A percentile compares a stretch with the other conserved stretches of the same genome.
These are phyloP conservation scores for Eucalyptus polyanthemos DNA, from an alignment of 345 rosid species.

Conservation along the genomic window DNA sequence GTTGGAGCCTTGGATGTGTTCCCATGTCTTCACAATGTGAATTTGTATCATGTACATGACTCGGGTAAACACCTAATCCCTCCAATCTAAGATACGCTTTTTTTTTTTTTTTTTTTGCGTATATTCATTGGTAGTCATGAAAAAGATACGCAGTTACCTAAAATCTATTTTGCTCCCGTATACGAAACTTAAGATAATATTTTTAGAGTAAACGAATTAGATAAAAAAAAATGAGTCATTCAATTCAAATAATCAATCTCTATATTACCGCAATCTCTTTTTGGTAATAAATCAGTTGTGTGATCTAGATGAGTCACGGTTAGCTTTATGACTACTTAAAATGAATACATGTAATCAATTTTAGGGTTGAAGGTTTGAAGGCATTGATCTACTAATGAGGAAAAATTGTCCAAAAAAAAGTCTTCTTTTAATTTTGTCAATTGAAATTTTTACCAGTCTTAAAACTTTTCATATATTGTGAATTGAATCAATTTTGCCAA, in stretches of 20 bases:
- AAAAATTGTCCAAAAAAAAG: accelerated
- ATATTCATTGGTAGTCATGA: background rate
- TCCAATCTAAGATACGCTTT: background rate
- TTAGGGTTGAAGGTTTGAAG: background rate
- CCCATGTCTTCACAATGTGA: background rate
- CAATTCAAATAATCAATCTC: background rate
- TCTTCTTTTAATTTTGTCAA: too few species aligned
- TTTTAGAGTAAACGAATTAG: background rate
- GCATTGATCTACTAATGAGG: background rate
- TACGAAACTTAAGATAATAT: background rate
- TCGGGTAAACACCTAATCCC: background rate
- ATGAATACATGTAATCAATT: background rate
- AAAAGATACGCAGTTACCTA: background rate
- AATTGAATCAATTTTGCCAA: too few species aligned
- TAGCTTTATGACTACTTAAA: background rate
- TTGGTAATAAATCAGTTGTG: background rate
- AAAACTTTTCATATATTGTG: too few species aligned
- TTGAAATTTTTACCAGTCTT: too few species aligned
- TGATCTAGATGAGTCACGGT: background rate
- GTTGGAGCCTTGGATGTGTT: background rate
- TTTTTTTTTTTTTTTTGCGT: background rate
- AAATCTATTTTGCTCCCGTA: background rate
- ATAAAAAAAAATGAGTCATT: background rate
- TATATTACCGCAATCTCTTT: background rate
- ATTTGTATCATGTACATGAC: background rate